These are phyloP conservation scores for Xylariaceae sp. DNA, from an alignment of 2,329 filamentous ascomycete genomes.

Conservation along the genomic window DNA sequence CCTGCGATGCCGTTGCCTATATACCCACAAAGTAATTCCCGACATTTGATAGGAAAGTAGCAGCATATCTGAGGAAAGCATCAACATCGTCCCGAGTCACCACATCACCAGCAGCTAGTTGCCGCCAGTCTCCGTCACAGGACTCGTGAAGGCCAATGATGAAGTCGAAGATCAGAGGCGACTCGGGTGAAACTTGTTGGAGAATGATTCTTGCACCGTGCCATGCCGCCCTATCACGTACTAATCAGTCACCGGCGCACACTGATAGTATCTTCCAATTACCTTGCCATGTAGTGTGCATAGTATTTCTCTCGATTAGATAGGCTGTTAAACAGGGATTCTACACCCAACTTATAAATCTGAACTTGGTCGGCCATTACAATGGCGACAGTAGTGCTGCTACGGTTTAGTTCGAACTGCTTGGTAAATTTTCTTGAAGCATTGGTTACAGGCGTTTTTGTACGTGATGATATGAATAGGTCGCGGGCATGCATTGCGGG, in stretches of 20 bases:
- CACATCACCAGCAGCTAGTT: slow-evolving; percentile 38
- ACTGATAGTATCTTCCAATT: neutral
- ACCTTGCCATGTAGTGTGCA: slow-evolving; percentile 54
- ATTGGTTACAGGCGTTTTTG: too few species aligned
- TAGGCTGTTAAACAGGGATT: slow-evolving; percentile 49
- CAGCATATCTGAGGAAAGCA: slow-evolving; percentile 52
- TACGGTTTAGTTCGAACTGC: too few species aligned
- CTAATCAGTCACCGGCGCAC: slow-evolving; percentile 5
- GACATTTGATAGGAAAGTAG: slow-evolving; percentile 54
- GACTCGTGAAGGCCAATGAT: slow-evolving; percentile 50
- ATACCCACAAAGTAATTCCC: slow-evolving; percentile 52
- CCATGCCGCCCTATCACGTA: slow-evolving; percentile 46
- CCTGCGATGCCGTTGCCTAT: neutral
- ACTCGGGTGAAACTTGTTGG: slow-evolving; percentile 57
- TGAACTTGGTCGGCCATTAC: too few species aligned
- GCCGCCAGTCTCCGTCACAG: slow-evolving; percentile 49
- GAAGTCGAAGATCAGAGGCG: slow-evolving; percentile 54
- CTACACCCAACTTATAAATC: slow-evolving; percentile 18
- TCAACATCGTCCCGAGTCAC: slow-evolving; percentile 41
- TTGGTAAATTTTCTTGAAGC: too few species aligned
- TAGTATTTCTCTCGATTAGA: slow-evolving; percentile 57
- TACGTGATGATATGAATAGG: too few species aligned
- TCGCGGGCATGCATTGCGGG: too few species aligned
- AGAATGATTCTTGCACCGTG: slow-evolving; percentile 52
- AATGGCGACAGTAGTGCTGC: too few species aligned